phyloP scores from a whole-genome alignment of 1,284 basidiomycete species.

The Stygiomarasmius scandens region DNA sequence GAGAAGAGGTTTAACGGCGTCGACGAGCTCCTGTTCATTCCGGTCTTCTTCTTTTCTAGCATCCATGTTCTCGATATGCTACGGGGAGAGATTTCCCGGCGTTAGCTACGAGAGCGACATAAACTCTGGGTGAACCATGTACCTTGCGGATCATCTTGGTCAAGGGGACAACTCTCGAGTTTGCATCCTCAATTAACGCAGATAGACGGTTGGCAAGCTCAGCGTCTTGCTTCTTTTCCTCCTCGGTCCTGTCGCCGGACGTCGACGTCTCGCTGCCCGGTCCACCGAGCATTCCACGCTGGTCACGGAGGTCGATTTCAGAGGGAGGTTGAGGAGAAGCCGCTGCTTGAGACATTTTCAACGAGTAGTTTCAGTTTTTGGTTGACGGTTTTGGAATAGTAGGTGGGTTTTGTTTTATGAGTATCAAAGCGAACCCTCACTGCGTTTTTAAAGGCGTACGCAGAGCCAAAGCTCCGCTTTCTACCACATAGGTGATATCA shows the following conservation, averaged over 20 bases:
- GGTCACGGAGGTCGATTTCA: neutral
- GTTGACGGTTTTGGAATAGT: neutral
- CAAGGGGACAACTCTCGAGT: constrained; percentile 30
- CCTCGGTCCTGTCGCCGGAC: constrained; percentile 21
- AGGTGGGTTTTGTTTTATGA: neutral
- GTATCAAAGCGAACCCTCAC: neutral
- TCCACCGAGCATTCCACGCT: neutral
- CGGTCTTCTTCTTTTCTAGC: constrained; percentile 35
- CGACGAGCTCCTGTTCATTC: constrained; percentile 36
- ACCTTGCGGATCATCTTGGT: constrained; percentile 38
- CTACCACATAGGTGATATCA: neutral
- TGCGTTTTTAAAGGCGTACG: neutral
- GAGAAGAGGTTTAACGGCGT: constrained; percentile 26
- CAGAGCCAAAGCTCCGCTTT: neutral
- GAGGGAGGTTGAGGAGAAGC: neutral
- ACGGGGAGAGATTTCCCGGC: neutral
- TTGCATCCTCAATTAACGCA: constrained; percentile 34
- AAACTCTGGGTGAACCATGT: neutral
- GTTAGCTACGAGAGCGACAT: neutral
- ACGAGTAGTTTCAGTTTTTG: neutral
- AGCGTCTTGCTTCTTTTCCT: constrained; percentile 26
- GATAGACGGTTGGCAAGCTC: constrained; percentile 35
- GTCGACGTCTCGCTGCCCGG: neutral
- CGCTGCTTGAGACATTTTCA: no score
- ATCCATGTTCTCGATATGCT: constrained; percentile 37